Percentiles rank a stretch among this genome's conserved stretches.
Evolutionary conservation across 352 stramenopile genomes (phyloP).

Genomic region (Phytophthora pisi): DNA sequence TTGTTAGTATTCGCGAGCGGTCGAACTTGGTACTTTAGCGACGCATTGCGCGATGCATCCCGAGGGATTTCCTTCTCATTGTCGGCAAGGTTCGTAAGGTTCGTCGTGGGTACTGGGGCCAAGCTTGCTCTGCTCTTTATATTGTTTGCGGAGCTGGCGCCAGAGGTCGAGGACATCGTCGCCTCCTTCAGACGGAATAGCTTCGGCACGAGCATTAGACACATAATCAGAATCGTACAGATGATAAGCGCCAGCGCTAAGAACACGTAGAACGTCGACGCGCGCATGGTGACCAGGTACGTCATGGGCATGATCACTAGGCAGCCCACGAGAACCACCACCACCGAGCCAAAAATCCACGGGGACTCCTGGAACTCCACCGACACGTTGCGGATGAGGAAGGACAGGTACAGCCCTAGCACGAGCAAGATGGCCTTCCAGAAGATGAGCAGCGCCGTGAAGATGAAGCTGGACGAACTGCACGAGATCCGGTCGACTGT

Average conservation of each 20-base stretch:
- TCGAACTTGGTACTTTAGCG: not conserved
- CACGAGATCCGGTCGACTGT: constrained; percentile 39
- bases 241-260: constrained; percentile 33
- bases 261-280: constrained; percentile 47
- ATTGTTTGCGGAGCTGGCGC: not conserved
- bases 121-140: not conserved
- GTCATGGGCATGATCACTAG: constrained; percentile 53
- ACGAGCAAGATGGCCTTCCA: constrained; percentile 61
- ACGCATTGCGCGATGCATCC: not conserved
- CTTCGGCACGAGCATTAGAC: constrained; percentile 53
- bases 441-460: constrained; percentile 57
- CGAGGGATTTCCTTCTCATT: not conserved
- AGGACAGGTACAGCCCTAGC: constrained; percentile 50
- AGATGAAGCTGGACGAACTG: constrained; percentile 55
- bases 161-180: not conserved
- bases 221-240: constrained; percentile 44
- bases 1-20: not conserved
- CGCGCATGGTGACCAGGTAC: constrained; percentile 52
- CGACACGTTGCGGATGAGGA: constrained; percentile 68
- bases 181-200: constrained; percentile 41
- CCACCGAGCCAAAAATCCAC: constrained; percentile 60
- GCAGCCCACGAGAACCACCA: constrained; percentile 55
- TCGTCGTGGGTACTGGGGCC: not conserved
- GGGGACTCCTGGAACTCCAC: constrained; percentile 70
- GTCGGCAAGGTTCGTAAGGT: not conserved